Conservation (phyloP, 2,329 filamentous ascomycete species). For the Fusarium sp. region DNA sequence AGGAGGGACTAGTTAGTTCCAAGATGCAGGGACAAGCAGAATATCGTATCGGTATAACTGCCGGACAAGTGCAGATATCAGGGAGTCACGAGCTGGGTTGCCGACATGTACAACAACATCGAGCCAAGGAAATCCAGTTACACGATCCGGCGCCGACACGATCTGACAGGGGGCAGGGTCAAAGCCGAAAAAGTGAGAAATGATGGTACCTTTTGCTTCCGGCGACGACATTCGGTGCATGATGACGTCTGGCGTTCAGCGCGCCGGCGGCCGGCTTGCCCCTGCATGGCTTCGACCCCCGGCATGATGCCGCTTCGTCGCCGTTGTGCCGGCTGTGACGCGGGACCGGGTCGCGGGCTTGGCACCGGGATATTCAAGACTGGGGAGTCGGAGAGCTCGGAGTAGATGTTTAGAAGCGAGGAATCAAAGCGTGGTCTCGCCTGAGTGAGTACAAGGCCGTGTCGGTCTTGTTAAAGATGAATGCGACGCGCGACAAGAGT, state of each 20-base stretch:
- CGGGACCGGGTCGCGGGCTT: slow-evolving; percentile 2
- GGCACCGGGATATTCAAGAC: slow-evolving; percentile 16
- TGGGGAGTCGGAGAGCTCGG: background rate
- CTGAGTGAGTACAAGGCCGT: slow-evolving; percentile 2
- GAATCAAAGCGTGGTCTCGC: slow-evolving; percentile 2
- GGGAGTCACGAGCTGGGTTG: background rate
- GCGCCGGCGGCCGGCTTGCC: slow-evolving; percentile 35
- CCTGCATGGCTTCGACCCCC: slow-evolving; percentile 30
- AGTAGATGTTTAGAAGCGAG: background rate
- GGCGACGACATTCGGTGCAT: slow-evolving; percentile 63
- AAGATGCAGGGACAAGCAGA: background rate
- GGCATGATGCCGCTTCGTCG: slow-evolving; percentile 28
- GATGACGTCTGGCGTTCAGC: slow-evolving; percentile 53
- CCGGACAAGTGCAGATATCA: background rate
- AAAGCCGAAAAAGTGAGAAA: background rate
- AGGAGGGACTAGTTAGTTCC: slow-evolving; percentile 10
- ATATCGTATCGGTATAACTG: background rate
- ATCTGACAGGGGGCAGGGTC: background rate
- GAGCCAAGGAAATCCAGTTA: background rate
- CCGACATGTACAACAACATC: background rate
- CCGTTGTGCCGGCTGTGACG: slow-evolving; percentile 16
- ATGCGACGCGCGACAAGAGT: slow-evolving; percentile 2
- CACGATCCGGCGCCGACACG: background rate
- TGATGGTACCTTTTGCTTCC: slow-evolving; percentile 62
- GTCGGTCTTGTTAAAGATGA: slow-evolving; percentile 8